Base-by-base conservation (phyloP, 108 stramenopile species). In the Pseudonitzschia pungens region DNA sequence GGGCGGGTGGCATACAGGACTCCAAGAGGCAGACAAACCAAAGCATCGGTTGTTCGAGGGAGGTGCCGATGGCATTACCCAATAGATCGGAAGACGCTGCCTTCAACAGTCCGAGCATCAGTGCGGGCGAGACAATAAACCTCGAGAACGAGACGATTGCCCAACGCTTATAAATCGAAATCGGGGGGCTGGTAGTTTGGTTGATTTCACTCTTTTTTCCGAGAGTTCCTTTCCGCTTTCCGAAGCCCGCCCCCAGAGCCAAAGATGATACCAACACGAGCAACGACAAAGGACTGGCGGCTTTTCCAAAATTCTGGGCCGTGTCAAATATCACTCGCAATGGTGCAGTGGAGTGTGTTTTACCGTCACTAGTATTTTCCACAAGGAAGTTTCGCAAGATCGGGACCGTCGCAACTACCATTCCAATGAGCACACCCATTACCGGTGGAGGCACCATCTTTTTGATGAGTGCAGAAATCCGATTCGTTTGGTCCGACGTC, bases 1-100 rank as follows among this genome's bases (percentile, higher is more conserved):
- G 83, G n/a, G 83, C 83, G n/a, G 83, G 71, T 24, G 83, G 77
- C 79, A 80, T 84, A 55, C 44, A 63, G n/a, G 69, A 56, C 54
- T 84, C 66, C 36, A 83, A 44, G 4, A 80, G 16, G n/a, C 66
- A 29, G 53, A 84, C 63, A 56, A 80, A 84, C 75, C 72, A 80
- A 0, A 77, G n/a, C 70, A 84, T 74, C 0, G 77, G 69, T 16
- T 70, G 62, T 20, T 56, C 42, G 18, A 33, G 18, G 32, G 68
- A 16, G 10, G 28, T 60, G 11, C 48, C 44, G 72, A 40, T 41
- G 59, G 16, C 4, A 22, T 50, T 27, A 58, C n/a, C 27, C n/a
- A 10, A 12, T 7, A 20, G 10, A 52, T 41, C n/a, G 2, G 36
- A n/a, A 3, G 60, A 62, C 15, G 36, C 60, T 1, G 22, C 24